phyloP scores from a whole-genome alignment of 345 rosid species.

The Syzygium grande region DNA sequence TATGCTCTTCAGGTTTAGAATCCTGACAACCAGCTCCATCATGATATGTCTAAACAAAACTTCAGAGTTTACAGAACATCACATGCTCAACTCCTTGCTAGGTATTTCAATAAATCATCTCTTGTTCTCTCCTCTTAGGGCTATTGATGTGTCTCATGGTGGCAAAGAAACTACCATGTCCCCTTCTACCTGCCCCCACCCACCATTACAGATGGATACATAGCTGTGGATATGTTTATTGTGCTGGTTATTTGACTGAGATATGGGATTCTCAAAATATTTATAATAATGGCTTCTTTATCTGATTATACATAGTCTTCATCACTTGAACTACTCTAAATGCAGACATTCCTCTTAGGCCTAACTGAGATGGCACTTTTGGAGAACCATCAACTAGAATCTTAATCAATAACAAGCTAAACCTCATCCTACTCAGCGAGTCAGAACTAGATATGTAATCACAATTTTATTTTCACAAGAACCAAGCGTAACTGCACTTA shows the following conservation, averaged over 20 bases:
- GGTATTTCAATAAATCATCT: neutral
- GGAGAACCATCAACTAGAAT: neutral
- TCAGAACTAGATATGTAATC: no score
- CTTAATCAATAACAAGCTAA: neutral
- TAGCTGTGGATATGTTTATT: neutral
- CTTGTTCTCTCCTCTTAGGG: neutral
- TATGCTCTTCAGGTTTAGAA: neutral
- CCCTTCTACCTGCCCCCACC: neutral
- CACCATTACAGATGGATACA: neutral
- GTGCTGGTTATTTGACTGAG: neutral
- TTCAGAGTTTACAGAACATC: neutral
- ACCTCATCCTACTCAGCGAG: neutral
- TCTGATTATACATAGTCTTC: neutral
- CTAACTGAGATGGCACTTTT: neutral
- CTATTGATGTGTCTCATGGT: neutral
- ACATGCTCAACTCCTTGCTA: neutral
- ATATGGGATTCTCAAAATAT: neutral
- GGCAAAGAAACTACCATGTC: neutral
- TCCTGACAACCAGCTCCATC: neutral
- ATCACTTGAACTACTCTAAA: neutral
- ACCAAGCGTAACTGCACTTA: neutral
- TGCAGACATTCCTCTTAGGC: neutral
- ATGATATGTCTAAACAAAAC: neutral
- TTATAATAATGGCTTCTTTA: neutral
- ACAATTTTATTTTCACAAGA: neutral